Percentiles rank a stretch among this genome's conserved stretches.
Conservation (phyloP, 2,329 filamentous ascomycete species). For the Paracamarosporium sp. region DNA sequence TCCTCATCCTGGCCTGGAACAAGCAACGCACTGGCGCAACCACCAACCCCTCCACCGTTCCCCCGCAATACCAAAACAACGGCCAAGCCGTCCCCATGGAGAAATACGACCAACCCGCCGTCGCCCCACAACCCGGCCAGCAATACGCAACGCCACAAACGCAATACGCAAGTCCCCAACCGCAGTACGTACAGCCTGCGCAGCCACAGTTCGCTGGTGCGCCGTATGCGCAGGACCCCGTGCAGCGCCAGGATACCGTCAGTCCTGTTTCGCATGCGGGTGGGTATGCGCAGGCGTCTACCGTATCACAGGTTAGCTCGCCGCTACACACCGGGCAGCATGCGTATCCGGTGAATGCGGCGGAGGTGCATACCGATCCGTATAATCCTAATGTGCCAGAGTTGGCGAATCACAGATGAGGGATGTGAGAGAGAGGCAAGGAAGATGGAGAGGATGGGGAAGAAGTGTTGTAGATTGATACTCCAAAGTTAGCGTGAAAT, state of each 20-base stretch:
- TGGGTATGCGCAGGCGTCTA: background rate
- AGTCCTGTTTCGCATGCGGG: conserved; percentile 14
- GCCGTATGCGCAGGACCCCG: conserved; percentile 13
- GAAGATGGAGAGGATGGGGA: too few species aligned
- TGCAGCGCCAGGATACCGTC: conserved; percentile 15
- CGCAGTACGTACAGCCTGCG: conserved; percentile 9
- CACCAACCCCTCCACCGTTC: background rate
- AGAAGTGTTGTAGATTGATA: too few species aligned
- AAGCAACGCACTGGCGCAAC: conserved; percentile 7
- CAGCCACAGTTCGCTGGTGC: conserved; percentile 5
- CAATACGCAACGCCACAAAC: background rate
- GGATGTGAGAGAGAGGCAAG: too few species aligned
- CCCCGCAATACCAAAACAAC: conserved; percentile 12
- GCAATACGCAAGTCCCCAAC: conserved; percentile 4
- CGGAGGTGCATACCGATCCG: conserved; percentile 4
- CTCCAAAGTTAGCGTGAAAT: too few species aligned
- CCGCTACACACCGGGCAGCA: conserved; percentile 9
- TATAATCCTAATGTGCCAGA: conserved; percentile 7
- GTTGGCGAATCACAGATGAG: background rate
- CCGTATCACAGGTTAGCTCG: conserved; percentile 2
- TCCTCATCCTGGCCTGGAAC: conserved; percentile 11
- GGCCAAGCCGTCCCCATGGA: conserved; percentile 12
- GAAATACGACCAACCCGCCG: conserved; percentile 11
- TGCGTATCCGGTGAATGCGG: conserved; percentile 2
- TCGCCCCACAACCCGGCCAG: background rate